Conservation (phyloP, 2,329 filamentous ascomycete species). For the Ophiocordyceps australis region DNA sequence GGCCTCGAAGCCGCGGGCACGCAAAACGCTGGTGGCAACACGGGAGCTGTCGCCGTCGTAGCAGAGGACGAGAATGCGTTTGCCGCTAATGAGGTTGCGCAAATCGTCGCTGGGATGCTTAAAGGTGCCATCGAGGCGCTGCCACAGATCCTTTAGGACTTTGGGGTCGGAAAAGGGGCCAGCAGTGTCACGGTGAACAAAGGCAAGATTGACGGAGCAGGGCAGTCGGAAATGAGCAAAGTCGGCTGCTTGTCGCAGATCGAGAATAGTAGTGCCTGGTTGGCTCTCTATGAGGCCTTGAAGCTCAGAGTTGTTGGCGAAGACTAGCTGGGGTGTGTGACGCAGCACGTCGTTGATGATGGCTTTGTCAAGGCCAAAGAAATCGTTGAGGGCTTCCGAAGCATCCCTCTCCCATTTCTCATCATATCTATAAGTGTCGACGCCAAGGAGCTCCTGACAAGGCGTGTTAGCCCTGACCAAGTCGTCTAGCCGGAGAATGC, state of each 20-base stretch:
- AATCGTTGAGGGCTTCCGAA: slow-evolving; percentile 16
- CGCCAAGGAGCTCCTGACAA: slow-evolving; percentile 21
- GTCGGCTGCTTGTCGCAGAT: slow-evolving; percentile 22
- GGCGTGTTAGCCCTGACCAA: slow-evolving; percentile 1
- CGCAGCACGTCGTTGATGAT: slow-evolving; percentile 2
- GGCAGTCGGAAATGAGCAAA: slow-evolving; percentile 23
- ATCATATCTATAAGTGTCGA: slow-evolving; percentile 33
- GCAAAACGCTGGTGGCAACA: slow-evolving; percentile 32
- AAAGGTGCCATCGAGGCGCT: slow-evolving; percentile 24
- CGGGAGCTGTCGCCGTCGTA: slow-evolving; percentile 35
- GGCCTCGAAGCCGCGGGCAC: slow-evolving; percentile 27
- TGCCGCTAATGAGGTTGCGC: slow-evolving; percentile 8
- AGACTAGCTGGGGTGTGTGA: slow-evolving; percentile 1
- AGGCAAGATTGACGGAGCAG: slow-evolving; percentile 23
- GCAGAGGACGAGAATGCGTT: slow-evolving; percentile 26
- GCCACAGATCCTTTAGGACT: slow-evolving; percentile 26
- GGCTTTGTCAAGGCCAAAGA: slow-evolving; percentile 6
- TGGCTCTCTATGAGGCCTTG: slow-evolving; percentile 3
- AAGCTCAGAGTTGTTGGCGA: background rate
- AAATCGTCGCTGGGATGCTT: slow-evolving; percentile 7
- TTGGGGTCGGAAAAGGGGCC: slow-evolving; percentile 27
- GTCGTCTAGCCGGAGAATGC: background rate
- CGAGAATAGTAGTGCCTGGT: slow-evolving; percentile 18
- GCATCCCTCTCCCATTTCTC: slow-evolving; percentile 30
- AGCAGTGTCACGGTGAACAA: slow-evolving; percentile 14